Evolutionary conservation across 345 rosid genomes (phyloP).

Genomic region (Euclidium syriacum): DNA sequence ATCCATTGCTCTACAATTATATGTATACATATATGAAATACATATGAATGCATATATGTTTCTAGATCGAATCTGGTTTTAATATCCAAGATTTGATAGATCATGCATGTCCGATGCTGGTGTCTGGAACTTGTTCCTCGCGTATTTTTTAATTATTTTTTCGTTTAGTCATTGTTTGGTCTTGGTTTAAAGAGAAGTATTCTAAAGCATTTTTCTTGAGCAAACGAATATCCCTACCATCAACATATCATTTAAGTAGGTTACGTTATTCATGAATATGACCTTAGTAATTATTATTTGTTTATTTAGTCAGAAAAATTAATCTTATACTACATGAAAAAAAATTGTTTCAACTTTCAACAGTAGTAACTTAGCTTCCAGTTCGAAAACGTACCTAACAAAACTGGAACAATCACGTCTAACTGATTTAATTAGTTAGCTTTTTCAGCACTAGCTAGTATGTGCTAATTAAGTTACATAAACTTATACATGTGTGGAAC

Average conservation of each 20-base stretch:
- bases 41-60: neutral
- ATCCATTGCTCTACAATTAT: neutral
- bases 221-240: slow-evolving; percentile 9
- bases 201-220: slow-evolving; percentile 6
- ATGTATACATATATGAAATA: neutral
- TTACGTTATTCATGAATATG: neutral
- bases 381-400: neutral
- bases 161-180: slow-evolving; percentile 2
- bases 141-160: neutral
- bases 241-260: neutral
- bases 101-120: slow-evolving; percentile 15
- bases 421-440: neutral
- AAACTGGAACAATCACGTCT: neutral
- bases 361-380: too few relatives aligned
- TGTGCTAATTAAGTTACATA: neutral
- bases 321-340: too few relatives aligned
- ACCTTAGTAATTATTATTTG: neutral
- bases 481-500: neutral
- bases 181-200: slow-evolving; percentile 4
- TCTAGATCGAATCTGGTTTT: slow-evolving; percentile 1
- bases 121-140: slow-evolving; percentile 16
- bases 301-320: neutral
- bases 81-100: slow-evolving; percentile 17
- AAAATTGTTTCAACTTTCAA: too few relatives aligned
- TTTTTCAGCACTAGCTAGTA: neutral